Percentiles rank a stretch among this genome's conserved stretches.
These are phyloP conservation scores for Quercus agrifolia DNA, from an alignment of 306 rosid species.

Conservation along the genomic window DNA sequence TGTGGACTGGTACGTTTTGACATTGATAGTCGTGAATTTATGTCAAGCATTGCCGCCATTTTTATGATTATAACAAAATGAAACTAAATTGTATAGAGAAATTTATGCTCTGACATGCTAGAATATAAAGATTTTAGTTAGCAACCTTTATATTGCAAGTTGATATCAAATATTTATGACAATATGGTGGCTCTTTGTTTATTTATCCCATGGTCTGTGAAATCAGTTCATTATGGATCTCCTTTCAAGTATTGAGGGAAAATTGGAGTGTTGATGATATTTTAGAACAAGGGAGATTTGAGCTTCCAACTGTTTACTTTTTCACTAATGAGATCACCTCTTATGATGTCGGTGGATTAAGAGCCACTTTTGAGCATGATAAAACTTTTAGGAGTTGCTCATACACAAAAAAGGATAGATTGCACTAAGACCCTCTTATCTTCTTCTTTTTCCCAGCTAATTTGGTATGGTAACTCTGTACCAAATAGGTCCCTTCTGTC, in stretches of 20 bases:
- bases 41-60: not conserved
- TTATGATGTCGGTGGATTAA: not conserved
- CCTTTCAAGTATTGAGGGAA: no score
- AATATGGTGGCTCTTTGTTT: not conserved
- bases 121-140: slow-evolving; percentile 3
- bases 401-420: no score
- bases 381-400: not conserved
- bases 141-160: not conserved
- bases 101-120: not conserved
- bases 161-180: not conserved
- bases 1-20: not conserved
- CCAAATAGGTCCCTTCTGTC: no score
- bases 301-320: no score
- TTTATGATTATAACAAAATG: not conserved
- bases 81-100: not conserved
- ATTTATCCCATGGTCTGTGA: not conserved
- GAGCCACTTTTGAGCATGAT: not conserved
- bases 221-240: not conserved
- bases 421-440: no score
- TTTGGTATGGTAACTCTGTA: no score
- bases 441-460: no score
- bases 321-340: not conserved
- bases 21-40: not conserved
- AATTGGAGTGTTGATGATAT: no score
- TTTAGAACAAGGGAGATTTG: no score